Conservation (phyloP, 768 basidiomycete genomes). For the Suillus sp. region DNA sequence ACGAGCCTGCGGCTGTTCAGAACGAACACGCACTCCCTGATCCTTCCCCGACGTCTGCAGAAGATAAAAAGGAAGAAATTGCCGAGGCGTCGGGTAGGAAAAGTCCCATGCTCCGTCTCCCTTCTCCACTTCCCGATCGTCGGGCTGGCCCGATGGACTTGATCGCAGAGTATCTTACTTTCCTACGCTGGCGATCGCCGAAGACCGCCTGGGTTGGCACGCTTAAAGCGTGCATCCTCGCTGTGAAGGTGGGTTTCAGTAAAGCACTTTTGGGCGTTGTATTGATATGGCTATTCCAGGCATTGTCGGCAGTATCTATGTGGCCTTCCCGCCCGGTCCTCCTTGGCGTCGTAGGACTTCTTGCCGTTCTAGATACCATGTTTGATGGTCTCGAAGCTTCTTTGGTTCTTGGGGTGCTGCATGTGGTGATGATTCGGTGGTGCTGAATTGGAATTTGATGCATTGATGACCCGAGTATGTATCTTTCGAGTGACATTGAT, state of each 20-base stretch:
- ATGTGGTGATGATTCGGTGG: constrained; percentile 34
- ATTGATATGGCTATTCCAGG: constrained; percentile 16
- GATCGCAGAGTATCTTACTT: neutral
- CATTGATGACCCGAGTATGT: neutral
- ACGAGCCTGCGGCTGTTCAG: neutral
- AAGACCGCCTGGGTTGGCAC: constrained; percentile 29
- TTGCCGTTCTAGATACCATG: constrained; percentile 49
- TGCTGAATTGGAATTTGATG: neutral
- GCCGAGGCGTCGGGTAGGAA: constrained; percentile 16
- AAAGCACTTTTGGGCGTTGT: neutral
- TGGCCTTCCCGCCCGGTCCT: constrained; percentile 31
- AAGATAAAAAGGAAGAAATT: neutral
- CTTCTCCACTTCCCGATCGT: constrained; percentile 12
- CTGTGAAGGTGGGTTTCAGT: constrained; percentile 34
- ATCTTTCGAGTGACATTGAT: neutral
- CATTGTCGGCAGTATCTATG: constrained; percentile 26
- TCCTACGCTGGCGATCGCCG: constrained; percentile 15
- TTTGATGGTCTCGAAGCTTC: constrained; percentile 43
- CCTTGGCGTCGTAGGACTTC: constrained; percentile 31
- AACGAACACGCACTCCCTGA: neutral
- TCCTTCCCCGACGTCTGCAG: neutral
- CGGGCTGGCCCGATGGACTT: neutral
- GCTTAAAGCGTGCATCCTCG: constrained; percentile 39
- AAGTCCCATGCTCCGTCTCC: constrained; percentile 20
- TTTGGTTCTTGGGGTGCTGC: constrained; percentile 40